Percentiles rank a stretch among this genome's conserved stretches.
These are phyloP conservation scores for Monilinia fructigena DNA, from an alignment of 2,329 filamentous ascomycete genomes.

Conservation along the genomic window DNA sequence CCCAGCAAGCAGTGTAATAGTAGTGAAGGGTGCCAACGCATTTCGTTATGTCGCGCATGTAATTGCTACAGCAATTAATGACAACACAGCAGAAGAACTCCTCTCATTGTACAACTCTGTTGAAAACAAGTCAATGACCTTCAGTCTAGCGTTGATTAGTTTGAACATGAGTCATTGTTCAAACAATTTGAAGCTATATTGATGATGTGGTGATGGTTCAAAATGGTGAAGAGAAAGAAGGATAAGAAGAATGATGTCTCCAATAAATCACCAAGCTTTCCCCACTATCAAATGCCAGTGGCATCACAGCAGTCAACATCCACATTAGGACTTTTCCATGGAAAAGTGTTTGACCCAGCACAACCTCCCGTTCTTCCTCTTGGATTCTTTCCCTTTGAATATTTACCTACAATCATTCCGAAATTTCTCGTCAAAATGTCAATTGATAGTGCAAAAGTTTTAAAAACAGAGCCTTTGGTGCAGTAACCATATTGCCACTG, in stretches of 20 bases:
- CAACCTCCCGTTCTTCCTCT: background rate
- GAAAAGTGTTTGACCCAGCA: conserved; percentile 10
- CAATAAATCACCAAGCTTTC: conserved; percentile 9
- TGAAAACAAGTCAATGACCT: background rate
- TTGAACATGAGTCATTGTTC: background rate
- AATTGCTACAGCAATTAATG: background rate
- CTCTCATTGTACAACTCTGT: background rate
- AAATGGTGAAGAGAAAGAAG: conserved; percentile 13
- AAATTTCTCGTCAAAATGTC: conserved; percentile 6
- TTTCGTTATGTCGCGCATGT: background rate
- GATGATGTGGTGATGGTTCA: background rate
- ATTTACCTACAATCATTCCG: background rate
- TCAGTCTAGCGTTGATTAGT: too few species aligned
- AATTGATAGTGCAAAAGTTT: conserved; percentile 11
- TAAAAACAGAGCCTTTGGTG: conserved; percentile 21
- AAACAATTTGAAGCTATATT: background rate
- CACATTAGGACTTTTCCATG: conserved; percentile 17
- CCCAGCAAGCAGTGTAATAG: background rate
- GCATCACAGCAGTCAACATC: conserved; percentile 14
- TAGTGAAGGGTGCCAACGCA: conserved; percentile 16
- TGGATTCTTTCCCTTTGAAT: conserved; percentile 1
- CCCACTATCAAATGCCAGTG: background rate
- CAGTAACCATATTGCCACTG: background rate
- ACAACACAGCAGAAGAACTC: background rate
- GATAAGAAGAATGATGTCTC: background rate